Evolutionary conservation across 2,329 filamentous ascomycete genomes (phyloP), one percentile per base, ranked within the genome.

Genomic region (Albophoma yamanashiensis): DNA sequence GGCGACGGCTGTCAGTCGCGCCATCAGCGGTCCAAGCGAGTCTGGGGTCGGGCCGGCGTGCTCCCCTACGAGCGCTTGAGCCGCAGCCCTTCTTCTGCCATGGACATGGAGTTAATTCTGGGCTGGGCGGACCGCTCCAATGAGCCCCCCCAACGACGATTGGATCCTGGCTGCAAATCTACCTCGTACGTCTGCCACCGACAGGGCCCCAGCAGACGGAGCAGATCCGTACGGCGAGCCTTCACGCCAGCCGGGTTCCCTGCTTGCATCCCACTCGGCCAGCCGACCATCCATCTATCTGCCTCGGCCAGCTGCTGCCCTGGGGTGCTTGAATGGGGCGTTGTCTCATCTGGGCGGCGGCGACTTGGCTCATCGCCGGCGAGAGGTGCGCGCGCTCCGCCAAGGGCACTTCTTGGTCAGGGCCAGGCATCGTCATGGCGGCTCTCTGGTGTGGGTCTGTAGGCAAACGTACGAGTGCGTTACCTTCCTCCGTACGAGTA

Each of bases 11-110:
- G 50, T 36, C 50, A 34, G 50, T 36, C 57, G 53, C 14, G 27
- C 43, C 52, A 58, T 53, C 45, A 52, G 47, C 50, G 7, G 25
- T 55, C 52, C 15, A 47, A 55, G 34, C 22, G 25, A 57, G 39
- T 59, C 60, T 60, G 58, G 60, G 58, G 57, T 60, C 59, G 57
- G 60, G 27, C 59, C 58, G 61, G 58, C 47, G 50, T 45, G 15
- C 34, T 45, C 40, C 45, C 56, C 58, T 39, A 6, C 34, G 34
- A 36, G 34, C 9, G 34, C 38, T 53, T 58, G 57, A 58, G 57
- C 57, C 57, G 55, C 47, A 52, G 50, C 50, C 50, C 25, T 34
- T 38, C 34, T 17, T 52, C 50, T 22, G 50, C 17, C 50, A n/a
- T n/a, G 50, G 50, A 53, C 50, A 53, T 36, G 50, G 50, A 53